Percentiles rank a stretch among this genome's conserved stretches.
phyloP scores from a whole-genome alignment of 1,139 yeast species.

The Lodderomyces metapsilosis region DNA sequence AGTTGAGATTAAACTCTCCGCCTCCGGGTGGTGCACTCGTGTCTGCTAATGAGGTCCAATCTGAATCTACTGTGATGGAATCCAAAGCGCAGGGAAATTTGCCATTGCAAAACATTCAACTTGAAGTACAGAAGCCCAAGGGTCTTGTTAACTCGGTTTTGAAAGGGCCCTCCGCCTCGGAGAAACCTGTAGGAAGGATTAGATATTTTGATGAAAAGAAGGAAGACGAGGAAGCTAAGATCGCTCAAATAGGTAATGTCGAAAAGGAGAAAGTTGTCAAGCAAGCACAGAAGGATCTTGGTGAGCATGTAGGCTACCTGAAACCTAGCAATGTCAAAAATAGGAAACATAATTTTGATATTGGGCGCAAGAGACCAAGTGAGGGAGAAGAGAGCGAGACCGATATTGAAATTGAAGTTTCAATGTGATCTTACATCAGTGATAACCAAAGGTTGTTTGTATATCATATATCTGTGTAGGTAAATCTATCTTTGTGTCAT shows the following conservation, averaged over 20 bases:
- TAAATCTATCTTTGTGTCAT: neutral
- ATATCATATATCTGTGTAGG: no score
- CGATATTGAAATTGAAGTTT: no score
- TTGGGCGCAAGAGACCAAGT: neutral
- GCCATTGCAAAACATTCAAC: slow-evolving; percentile 6
- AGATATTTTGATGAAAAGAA: neutral
- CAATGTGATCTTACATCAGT: no score
- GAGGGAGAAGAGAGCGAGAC: neutral
- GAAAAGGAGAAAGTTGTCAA: slow-evolving; percentile 1
- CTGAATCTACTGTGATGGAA: slow-evolving; percentile 72
- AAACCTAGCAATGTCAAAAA: slow-evolving; percentile 12
- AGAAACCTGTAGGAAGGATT: slow-evolving; percentile 7
- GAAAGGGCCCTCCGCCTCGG: slow-evolving; percentile 13
- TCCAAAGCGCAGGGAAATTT: neutral
- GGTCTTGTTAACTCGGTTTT: slow-evolving; percentile 12
- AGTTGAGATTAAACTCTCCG: slow-evolving; percentile 35
- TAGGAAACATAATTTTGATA: slow-evolving; percentile 9
- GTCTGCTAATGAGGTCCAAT: slow-evolving; percentile 30
- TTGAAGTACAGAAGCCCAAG: slow-evolving; percentile 9
- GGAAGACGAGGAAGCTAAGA: slow-evolving; percentile 2
- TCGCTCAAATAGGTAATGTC: neutral
- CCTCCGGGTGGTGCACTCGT: slow-evolving; percentile 55
- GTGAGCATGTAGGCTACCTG: slow-evolving; percentile 14
- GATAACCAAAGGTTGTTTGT: no score
- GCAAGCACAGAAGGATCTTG: slow-evolving; percentile 6